phyloP scores from a whole-genome alignment of 805 yeast genomes.

The Metschnikowia reukaufii region DNA sequence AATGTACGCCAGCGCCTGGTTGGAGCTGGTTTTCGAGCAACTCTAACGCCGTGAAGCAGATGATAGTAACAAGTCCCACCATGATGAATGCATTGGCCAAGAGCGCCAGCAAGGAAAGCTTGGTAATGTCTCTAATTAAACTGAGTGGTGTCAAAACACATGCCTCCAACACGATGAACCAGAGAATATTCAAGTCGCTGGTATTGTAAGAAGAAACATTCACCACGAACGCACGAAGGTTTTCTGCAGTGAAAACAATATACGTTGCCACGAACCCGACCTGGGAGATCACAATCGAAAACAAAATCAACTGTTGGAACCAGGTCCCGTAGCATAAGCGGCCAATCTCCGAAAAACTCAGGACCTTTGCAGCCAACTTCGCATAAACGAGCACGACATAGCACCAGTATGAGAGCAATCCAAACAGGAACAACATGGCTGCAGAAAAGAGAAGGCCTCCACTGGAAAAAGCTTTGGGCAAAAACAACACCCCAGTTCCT shows the following conservation, averaged over 20 bases:
- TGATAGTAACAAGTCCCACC: constrained; percentile 62
- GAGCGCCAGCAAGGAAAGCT: constrained; percentile 67
- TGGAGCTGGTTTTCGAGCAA: constrained; percentile 39
- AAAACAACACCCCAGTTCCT: constrained; percentile 72
- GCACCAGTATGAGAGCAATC: constrained; percentile 75
- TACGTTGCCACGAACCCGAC: constrained; percentile 81
- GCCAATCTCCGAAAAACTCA: constrained; percentile 83
- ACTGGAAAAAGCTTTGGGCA: constrained; percentile 68
- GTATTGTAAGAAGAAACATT: constrained; percentile 48
- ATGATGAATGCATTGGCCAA: constrained; percentile 70
- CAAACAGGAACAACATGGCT: constrained; percentile 55
- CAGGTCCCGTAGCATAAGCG: constrained; percentile 58
- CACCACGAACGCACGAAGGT: constrained; percentile 58
- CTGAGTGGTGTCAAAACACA: constrained; percentile 65
- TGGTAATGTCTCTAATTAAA: constrained; percentile 73
- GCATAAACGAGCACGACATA: constrained; percentile 62
- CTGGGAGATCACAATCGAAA: constrained; percentile 68
- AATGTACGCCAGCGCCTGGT: constrained; percentile 50
- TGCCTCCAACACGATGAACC: constrained; percentile 57
- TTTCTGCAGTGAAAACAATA: constrained; percentile 75
- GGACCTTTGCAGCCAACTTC: constrained; percentile 58
- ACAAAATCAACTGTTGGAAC: constrained; percentile 62
- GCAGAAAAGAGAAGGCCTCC: constrained; percentile 70
- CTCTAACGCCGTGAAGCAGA: constrained; percentile 53
- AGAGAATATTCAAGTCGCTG: constrained; percentile 35